Evolutionary conservation across 2,329 filamentous ascomycete species (phyloP), one percentile per base, ranked within the genome.

Genomic region (Fusarium albidum): DNA sequence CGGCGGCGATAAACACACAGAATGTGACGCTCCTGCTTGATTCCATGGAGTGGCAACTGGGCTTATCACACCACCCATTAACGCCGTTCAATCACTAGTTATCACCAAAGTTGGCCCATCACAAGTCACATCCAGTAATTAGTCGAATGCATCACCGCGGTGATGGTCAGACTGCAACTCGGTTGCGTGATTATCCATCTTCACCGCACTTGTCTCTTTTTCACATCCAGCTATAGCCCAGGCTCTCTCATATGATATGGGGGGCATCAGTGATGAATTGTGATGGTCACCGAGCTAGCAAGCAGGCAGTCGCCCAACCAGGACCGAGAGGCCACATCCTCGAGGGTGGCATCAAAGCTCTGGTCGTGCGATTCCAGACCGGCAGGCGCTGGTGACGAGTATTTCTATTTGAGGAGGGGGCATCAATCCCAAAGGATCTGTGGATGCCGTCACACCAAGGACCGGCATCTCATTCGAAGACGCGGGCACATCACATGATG

Each of bases 401-500:
- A 26, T 33, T 56, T 53, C 32, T 27, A 60, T 60, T 60, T 43
- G 57, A 52, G 28, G 39, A n/a, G n/a, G 26, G 27, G 48, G 37
- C 40, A 49, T n/a, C n/a, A 32, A 44, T n/a, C 18, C 21, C 31
- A 21, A 42, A 52, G 21, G 26, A 33, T 44, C 25, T 37, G 56
- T 25, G 21, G 32, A 53, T 44, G 47, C 45, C 48, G 34, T 62
- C 59, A 57, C 59, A 59, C 43, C n/a, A 9, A 48, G 59, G 43
- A 46, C 9, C 27, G 47, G 37, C 26, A 41, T 46, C 45, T 49
- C 55, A 62, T 59, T 61, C 37, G 51, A 62, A 62, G 58, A 43
- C 14, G 26, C 48, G 10, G 27, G 41, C 28, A 43, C 58, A 56
- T 61, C 59, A 61, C 59, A 61, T 61, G 58, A 61, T 59, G 44